These are phyloP conservation scores for Tricholoma sp. DNA, from an alignment of 768 basidiomycete genomes.

Conservation along the genomic window DNA sequence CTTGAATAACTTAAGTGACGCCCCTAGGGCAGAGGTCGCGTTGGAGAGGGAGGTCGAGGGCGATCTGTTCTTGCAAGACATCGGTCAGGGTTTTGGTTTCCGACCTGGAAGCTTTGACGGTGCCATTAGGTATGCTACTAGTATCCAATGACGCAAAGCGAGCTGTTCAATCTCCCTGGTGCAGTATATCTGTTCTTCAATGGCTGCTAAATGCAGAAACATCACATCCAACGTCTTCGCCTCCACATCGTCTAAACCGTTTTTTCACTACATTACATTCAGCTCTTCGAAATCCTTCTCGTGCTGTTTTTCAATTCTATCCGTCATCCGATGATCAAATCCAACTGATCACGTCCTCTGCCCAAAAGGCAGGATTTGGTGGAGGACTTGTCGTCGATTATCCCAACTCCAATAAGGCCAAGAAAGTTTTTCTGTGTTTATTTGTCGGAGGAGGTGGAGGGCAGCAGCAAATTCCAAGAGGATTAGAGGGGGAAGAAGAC, in stretches of 20 bases:
- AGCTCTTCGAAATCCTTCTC: conserved; percentile 76
- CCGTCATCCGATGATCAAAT: conserved; percentile 97
- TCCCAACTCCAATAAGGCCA: conserved; percentile 93
- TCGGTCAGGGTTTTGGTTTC: conserved; percentile 97
- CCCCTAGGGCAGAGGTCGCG: conserved; percentile 69
- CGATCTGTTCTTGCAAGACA: conserved; percentile 94
- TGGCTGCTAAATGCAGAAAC: conserved; percentile 98
- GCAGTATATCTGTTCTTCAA: conserved; percentile 95
- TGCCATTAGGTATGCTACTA: conserved; percentile 72
- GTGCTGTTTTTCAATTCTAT: conserved; percentile 92
- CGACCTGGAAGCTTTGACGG: conserved; percentile 97
- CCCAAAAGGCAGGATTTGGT: conserved; percentile 93
- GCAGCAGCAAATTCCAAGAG: conserved; percentile 66
- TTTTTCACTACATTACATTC: conserved; percentile 95
- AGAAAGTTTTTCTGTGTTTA: conserved; percentile 90
- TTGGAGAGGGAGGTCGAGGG: conserved; percentile 94
- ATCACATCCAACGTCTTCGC: conserved; percentile 83
- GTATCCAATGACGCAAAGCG: neutral
- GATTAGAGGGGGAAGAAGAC: conserved; percentile 64
- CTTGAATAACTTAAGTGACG: neutral
- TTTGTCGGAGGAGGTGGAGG: conserved; percentile 79
- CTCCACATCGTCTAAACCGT: conserved; percentile 74
- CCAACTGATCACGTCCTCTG: conserved; percentile 87
- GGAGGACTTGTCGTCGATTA: conserved; percentile 97
- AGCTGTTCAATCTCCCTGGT: neutral